These are phyloP conservation scores for Aspergillus tubingensis DNA, from an alignment of 2,329 filamentous ascomycete species.

Conservation along the genomic window DNA sequence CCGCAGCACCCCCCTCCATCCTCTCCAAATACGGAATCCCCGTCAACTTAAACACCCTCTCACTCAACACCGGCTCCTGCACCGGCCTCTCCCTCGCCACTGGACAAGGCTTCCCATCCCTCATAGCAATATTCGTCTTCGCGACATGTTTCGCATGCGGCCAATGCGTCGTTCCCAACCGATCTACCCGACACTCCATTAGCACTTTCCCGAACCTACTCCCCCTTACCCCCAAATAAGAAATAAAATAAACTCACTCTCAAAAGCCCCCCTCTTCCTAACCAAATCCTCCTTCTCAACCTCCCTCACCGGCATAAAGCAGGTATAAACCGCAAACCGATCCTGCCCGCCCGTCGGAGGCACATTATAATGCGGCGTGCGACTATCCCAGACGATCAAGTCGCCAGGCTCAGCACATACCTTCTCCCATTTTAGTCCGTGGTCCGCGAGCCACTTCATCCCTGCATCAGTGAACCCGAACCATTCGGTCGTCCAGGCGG, in stretches of 20 bases:
- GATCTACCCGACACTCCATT: background rate
- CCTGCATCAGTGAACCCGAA: constrained; percentile 33
- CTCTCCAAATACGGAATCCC: constrained; percentile 47
- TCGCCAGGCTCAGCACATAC: constrained; percentile 49
- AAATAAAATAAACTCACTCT: constrained; percentile 29
- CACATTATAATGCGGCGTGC: constrained; percentile 45
- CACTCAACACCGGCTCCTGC: constrained; percentile 43
- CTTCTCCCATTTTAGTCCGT: constrained; percentile 36
- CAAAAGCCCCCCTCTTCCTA: constrained; percentile 47
- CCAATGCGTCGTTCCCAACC: constrained; percentile 48
- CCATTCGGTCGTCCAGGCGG: constrained; percentile 33
- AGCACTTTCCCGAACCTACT: no score
- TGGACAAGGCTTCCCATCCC: constrained; percentile 24
- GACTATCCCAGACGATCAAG: constrained; percentile 46
- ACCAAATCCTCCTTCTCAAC: constrained; percentile 45
- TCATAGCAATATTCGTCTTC: constrained; percentile 23
- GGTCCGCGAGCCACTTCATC: constrained; percentile 37
- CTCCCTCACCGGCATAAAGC: constrained; percentile 44
- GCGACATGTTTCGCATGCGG: constrained; percentile 28
- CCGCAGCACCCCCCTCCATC: background rate
- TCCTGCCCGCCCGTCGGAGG: constrained; percentile 32
- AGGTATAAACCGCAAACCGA: constrained; percentile 43
- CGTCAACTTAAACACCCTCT: constrained; percentile 50
- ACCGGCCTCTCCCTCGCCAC: constrained; percentile 41
- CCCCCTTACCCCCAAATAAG: no score